Evolutionary conservation across 495 filamentous ascomycete species (phyloP).

Genomic region (Thozetella sp.): DNA sequence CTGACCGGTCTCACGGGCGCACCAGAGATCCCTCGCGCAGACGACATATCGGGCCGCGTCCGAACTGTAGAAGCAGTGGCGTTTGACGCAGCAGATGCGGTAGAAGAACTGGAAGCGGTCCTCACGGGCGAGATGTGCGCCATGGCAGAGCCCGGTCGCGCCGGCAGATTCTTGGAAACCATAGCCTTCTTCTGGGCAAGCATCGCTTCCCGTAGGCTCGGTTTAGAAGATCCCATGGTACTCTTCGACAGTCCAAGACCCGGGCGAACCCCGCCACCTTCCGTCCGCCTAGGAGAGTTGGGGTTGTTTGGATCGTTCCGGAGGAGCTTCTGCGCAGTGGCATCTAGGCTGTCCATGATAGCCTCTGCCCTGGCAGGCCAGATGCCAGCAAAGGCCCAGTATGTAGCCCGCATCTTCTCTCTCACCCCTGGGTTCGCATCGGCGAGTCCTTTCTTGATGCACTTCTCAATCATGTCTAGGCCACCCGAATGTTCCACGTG

Average conservation of each 20-base stretch:
- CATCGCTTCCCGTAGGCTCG: conserved; percentile 73
- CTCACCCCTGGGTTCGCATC: conserved; percentile 89
- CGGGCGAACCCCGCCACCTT: conserved; percentile 45
- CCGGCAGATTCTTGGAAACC: conserved; percentile 59
- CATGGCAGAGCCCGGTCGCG: conserved; percentile 78
- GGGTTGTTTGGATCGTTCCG: conserved; percentile 83
- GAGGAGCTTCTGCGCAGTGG: conserved; percentile 71
- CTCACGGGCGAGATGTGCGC: conserved; percentile 61
- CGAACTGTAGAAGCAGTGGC: conserved; percentile 35
- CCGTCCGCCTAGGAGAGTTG: conserved; percentile 58
- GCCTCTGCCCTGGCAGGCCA: conserved; percentile 79
- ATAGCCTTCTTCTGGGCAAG: conserved; percentile 76
- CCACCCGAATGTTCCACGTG: conserved; percentile 83
- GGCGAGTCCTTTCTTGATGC: conserved; percentile 78
- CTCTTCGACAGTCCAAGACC: conserved; percentile 60
- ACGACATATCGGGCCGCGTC: conserved; percentile 36
- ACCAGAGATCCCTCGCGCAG: conserved; percentile 52
- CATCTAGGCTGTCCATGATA: conserved; percentile 74
- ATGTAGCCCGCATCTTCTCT: conserved; percentile 80
- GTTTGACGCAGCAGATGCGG: conserved; percentile 39
- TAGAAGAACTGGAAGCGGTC: conserved; percentile 43
- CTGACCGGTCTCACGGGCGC: conserved; percentile 56
- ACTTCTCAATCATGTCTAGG: conserved; percentile 81
- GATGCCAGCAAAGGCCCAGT: conserved; percentile 75
- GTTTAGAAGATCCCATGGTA: conserved; percentile 56